Base-by-base conservation (phyloP, 805 yeast genomes). In the Ogataea saltuana region DNA sequence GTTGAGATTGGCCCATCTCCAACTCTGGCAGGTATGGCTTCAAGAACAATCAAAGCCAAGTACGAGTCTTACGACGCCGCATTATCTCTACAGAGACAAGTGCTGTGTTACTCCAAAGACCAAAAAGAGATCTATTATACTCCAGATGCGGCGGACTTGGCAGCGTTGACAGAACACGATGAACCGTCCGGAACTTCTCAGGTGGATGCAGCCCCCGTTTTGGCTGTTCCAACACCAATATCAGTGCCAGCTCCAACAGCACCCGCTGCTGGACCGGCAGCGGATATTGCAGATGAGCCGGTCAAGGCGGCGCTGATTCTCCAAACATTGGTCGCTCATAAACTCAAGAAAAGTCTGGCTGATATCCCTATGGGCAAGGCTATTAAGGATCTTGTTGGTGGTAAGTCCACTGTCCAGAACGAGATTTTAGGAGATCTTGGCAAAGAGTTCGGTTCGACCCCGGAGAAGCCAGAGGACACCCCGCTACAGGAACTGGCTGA, bases 1-100 rank as follows among this genome's bases (percentile, higher is more conserved):
- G 97, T 93, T 54, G 99, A 93, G 70, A 88, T 93, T 53, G 99
- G 99, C 43, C 99, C 99, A 49, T 89, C 98, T 37, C 98, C 99
- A 48, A 93, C 99, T 33, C 77, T 93, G 65, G 93, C 97, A 30
- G 98, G 98, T 55, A 93, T 93, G 99, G 98, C 99, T 52, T 81
- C 87, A 56, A 84, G 98, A 74, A 93, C 99, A 50, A 81, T 93
- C 60, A 83, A 82, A 74, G 87, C 95, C 65, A 93, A 89, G 69
- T 95, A 90, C 69, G 98, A 93, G 71, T 85, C 97, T 31, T 93
- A 89, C 65, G 99, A 93, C 66, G 98, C 98, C 45, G 99, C 99
- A 31, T 74, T 91, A 60, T 86, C 95, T 47, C 80, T 85, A 58
- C 88, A 85, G 59, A 85, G 99, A 77, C 95, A 93, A 70, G 95